phyloP scores from a whole-genome alignment of 2,329 filamentous ascomycete species.

The Clonostachys chloroleuca region DNA sequence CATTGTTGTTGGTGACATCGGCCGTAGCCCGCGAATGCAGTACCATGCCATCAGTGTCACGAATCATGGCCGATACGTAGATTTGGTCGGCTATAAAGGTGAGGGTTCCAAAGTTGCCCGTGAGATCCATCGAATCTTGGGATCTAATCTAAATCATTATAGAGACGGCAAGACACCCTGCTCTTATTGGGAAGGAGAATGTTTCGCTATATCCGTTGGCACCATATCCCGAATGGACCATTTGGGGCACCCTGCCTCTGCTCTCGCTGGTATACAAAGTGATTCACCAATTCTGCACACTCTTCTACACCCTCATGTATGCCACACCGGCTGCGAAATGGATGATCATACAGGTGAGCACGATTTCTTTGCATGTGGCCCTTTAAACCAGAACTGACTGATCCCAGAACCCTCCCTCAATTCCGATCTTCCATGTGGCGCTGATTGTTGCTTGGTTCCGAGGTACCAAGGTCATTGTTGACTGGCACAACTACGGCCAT shows the following conservation, averaged over 20 bases:
- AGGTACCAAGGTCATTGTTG: conserved; percentile 78
- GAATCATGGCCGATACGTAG: conserved; percentile 72
- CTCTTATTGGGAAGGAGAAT: conserved; percentile 62
- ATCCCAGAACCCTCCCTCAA: conserved; percentile 82
- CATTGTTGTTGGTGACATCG: conserved; percentile 91
- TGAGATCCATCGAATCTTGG: conserved; percentile 2
- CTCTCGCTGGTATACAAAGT: conserved; percentile 80
- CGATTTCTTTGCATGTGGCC: background rate
- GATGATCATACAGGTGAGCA: conserved; percentile 73
- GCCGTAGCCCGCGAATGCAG: conserved; percentile 94
- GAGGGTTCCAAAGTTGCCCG: conserved; percentile 7
- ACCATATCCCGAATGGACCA: conserved; percentile 61
- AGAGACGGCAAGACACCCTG: conserved; percentile 80
- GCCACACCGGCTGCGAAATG: conserved; percentile 69
- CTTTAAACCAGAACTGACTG: conserved; percentile 3
- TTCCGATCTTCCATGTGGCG: conserved; percentile 80
- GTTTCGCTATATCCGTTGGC: conserved; percentile 70
- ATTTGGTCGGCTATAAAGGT: conserved; percentile 88
- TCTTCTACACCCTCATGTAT: conserved; percentile 73
- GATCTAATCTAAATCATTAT: background rate
- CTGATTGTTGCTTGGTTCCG: conserved; percentile 69
- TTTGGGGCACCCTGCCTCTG: conserved; percentile 70
- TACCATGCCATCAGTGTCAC: conserved; percentile 95
- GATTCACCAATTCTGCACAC: conserved; percentile 69
- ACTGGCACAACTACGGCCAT: conserved; percentile 99